phyloP scores from a whole-genome alignment of 306 rosid species.

The Pterocarpus macrocarpus region DNA sequence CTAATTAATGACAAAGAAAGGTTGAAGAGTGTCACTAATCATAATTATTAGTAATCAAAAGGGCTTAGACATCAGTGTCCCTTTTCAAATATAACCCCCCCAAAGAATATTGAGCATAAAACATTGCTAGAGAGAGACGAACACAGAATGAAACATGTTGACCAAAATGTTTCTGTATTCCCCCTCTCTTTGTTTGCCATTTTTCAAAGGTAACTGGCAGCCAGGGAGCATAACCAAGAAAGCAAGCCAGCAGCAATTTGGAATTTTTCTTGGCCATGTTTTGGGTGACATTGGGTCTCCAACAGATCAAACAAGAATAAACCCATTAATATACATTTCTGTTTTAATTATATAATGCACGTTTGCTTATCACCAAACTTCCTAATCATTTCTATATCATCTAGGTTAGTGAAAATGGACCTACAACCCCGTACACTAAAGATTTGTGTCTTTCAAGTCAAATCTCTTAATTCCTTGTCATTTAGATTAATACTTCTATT shows the following conservation, averaged over 20 bases:
- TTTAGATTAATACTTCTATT: conserved; percentile 44
- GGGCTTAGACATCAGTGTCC: conserved; percentile 44
- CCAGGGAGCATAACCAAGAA: conserved; percentile 66
- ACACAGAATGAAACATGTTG: conserved; percentile 74
- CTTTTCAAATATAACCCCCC: conserved; percentile 37
- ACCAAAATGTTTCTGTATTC: conserved; percentile 63
- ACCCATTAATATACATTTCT: conserved; percentile 50
- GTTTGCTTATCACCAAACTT: conserved; percentile 50
- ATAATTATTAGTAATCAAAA: conserved; percentile 51
- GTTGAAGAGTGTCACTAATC: conserved; percentile 55
- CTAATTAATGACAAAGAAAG: conserved; percentile 52
- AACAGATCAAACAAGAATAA: conserved; percentile 40
- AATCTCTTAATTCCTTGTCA: conserved; percentile 47
- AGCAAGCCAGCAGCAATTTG: conserved; percentile 65
- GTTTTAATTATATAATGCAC: conserved; percentile 39
- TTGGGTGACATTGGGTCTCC: conserved; percentile 74
- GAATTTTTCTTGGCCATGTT: conserved; percentile 78
- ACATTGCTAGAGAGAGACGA: conserved; percentile 67
- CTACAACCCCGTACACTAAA: conserved; percentile 52
- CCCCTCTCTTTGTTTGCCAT: conserved; percentile 52
- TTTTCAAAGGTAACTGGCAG: conserved; percentile 44
- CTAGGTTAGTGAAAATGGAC: conserved; percentile 60
- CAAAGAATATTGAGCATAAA: conserved; percentile 44
- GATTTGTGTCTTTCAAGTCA: conserved; percentile 58
- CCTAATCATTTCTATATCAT: conserved; percentile 80